phyloP scores from a whole-genome alignment of 179 eudicot genomes.

The Nepenthes alata region DNA sequence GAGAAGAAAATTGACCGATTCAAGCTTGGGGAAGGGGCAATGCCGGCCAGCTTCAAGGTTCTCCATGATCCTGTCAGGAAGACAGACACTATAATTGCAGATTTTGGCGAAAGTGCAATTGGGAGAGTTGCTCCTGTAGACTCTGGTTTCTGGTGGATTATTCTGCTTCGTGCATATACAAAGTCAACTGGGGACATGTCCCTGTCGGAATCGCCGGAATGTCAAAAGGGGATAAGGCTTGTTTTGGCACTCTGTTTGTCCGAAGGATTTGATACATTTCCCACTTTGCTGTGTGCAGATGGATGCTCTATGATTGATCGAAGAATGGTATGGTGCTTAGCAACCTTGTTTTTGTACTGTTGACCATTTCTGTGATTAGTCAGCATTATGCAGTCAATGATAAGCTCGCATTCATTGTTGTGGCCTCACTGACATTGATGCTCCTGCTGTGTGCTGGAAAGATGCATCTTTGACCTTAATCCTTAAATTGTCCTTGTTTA shows the following conservation, averaged over 20 bases:
- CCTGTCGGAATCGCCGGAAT: constrained; percentile 78
- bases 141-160: constrained; percentile 99
- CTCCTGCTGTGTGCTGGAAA: too few species aligned
- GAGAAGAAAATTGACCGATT: constrained; percentile 82
- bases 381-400: too few species aligned
- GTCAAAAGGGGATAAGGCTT: constrained; percentile 94
- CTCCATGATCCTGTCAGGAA: constrained; percentile 81
- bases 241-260: constrained; percentile 66
- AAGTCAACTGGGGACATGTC: constrained; percentile 79
- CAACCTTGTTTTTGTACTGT: not conserved
- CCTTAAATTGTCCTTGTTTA: too few species aligned
- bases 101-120: constrained; percentile 94
- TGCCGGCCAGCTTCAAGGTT: constrained; percentile 97
- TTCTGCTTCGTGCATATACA: constrained; percentile 86
- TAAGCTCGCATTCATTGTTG: too few species aligned
- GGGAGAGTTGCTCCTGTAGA: constrained; percentile 98
- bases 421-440: too few species aligned
- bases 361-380: not conserved
- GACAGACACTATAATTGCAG: constrained; percentile 72
- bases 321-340: constrained; percentile 57
- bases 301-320: constrained; percentile 98
- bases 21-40: constrained; percentile 89
- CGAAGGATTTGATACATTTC: constrained; percentile 90
- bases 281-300: constrained; percentile 86
- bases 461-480: too few species aligned